Base-by-base conservation (phyloP, 306 rosid genomes). In the Erythrophleum fordii region DNA sequence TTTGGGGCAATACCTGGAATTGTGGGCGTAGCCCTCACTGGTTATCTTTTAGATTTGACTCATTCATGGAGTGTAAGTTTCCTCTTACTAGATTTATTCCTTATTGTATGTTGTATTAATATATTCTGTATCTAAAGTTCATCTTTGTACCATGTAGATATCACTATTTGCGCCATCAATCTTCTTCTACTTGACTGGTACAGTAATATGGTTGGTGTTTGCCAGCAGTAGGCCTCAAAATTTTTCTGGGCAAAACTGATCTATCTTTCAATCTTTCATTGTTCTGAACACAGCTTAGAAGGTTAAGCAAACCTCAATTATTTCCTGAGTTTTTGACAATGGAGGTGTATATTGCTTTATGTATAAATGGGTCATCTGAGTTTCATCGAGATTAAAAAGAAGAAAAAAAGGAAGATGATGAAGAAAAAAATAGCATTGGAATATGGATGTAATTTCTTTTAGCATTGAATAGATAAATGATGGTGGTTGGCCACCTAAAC, bases 1-100 rank as follows among this genome's bases (percentile, higher is more conserved):
- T 91, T 93, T 59, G 99, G 97, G 79, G 98, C 99, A 2, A 73
- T 93, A 73, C 99, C 98, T 64, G 98, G 98, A 79, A 93, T 93
- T 41, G 89, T 95, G 67, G 98, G 98, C 28, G 97, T 95, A 70
- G 97, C 97, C 28, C 97, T 93, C 88, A 90, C 99, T 2, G 99
- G 97, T 56, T 92, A 90, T 79, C 97, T 93, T 85, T 95, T 96
- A 73, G 99, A 96, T 83, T 80, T 52, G 82, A 96, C 99, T 83
- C 97, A 96, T 90, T 95, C 99, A 53, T 95, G 99, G 99, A 89
- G 97, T 84, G 98, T 96, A 89, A 90, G 99, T 90, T 73, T 49
- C 61, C 76, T 11, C 41, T 26, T 55, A 11, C 73, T 72, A 52
- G 10, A 0, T 53, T 0, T n/a, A 3, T 42, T 77, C 64, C 59